phyloP scores from a whole-genome alignment of 331 rosid genomes.

The Dryas integrifolia region DNA sequence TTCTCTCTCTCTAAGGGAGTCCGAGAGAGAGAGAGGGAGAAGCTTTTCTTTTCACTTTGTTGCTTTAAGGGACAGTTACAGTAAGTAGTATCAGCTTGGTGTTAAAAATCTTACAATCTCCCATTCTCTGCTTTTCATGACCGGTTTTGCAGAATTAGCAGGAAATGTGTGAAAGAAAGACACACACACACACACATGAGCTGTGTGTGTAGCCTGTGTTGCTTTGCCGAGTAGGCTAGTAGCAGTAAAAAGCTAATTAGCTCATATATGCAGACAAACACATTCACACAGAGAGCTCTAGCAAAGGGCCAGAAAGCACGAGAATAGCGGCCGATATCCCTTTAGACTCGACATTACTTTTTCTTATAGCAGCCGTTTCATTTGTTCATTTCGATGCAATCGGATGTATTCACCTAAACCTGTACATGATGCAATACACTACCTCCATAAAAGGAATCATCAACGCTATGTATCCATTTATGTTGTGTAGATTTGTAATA shows the following conservation, averaged over 20 bases:
- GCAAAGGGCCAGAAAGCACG: constrained; percentile 40
- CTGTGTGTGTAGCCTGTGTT: too few species aligned
- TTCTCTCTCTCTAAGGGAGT: background rate
- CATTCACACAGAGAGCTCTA: too few species aligned
- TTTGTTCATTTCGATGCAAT: constrained; percentile 45
- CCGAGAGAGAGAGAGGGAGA: constrained; percentile 14
- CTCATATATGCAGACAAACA: too few species aligned
- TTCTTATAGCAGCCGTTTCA: constrained; percentile 18
- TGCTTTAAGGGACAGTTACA: constrained; percentile 21
- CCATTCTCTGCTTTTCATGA: constrained; percentile 47
- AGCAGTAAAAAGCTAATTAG: too few species aligned
- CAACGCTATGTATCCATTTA: too few species aligned
- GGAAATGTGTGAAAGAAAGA: constrained; percentile 8
- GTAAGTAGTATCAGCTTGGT: too few species aligned
- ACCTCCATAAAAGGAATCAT: too few species aligned
- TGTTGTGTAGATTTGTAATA: too few species aligned
- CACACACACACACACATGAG: too few species aligned
- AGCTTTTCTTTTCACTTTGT: constrained; percentile 24
- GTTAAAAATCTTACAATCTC: constrained; percentile 29
- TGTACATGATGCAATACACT: too few species aligned
- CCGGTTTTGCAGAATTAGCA: constrained; percentile 34
- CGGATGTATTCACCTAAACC: background rate
- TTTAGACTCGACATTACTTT: constrained; percentile 35
- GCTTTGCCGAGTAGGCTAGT: too few species aligned
- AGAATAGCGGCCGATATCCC: constrained; percentile 10